These are phyloP conservation scores for Rasamsonia emersonii DNA, from an alignment of 2,329 filamentous ascomycete genomes.

Conservation along the genomic window DNA sequence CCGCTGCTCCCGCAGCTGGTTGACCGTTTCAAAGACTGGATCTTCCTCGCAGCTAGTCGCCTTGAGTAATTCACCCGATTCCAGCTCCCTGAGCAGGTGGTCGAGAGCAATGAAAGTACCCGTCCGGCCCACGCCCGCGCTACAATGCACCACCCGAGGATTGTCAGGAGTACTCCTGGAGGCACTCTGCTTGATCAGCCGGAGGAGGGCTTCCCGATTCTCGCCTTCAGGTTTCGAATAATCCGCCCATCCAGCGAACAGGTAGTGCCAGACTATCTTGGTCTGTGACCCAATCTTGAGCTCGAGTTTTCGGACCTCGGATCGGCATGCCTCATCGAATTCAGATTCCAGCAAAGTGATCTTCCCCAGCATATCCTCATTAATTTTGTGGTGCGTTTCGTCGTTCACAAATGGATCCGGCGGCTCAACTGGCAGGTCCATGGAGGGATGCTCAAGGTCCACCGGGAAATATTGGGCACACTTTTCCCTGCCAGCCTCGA, in stretches of 20 bases:
- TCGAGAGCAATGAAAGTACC: conserved; percentile 97
- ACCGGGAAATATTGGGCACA: conserved; percentile 82
- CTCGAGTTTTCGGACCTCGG: conserved; percentile 64
- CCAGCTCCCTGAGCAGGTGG: conserved; percentile 74
- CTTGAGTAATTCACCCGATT: conserved; percentile 58
- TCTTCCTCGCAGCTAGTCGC: conserved; percentile 46
- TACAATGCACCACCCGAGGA: conserved; percentile 77
- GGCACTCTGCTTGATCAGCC: conserved; percentile 42
- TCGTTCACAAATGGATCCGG: conserved; percentile 42
- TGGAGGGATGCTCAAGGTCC: conserved; percentile 43
- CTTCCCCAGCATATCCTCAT: conserved; percentile 56
- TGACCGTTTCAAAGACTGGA: conserved; percentile 69
- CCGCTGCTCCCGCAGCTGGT: conserved; percentile 73
- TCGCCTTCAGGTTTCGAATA: conserved; percentile 65
- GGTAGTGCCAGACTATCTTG: conserved; percentile 69
- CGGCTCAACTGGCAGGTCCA: conserved; percentile 28
- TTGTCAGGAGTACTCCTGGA: conserved; percentile 45
- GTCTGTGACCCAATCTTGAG: conserved; percentile 43
- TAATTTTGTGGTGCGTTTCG: conserved; percentile 54
- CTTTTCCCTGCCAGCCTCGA: conserved; percentile 70
- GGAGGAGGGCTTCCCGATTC: conserved; percentile 42
- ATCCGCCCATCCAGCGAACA: conserved; percentile 85
- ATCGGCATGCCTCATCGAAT: conserved; percentile 50
- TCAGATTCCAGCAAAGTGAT: conserved; percentile 53
- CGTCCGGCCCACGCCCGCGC: conserved; percentile 85